Conservation (phyloP, 106 monocot genomes). For the Xerophyta viscosa region DNA sequence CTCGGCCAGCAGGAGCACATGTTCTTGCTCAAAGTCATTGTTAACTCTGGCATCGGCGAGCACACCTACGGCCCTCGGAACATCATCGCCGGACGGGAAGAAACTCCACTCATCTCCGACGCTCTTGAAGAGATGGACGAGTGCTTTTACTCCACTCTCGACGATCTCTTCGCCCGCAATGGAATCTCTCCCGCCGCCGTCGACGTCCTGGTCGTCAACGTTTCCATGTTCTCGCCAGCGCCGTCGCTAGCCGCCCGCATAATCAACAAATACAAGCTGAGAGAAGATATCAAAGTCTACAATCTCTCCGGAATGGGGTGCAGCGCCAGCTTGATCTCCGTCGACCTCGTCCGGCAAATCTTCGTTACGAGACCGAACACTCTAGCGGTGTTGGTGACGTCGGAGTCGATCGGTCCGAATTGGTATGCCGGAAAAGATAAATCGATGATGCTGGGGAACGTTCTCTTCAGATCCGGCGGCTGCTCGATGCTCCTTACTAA, state of each 20-base stretch:
- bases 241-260: conserved; percentile 59
- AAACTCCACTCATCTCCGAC: conserved; percentile 34
- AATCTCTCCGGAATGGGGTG: conserved; percentile 88
- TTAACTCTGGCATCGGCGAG: conserved; percentile 87
- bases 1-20: conserved; percentile 53
- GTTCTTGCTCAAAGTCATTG: conserved; percentile 72
- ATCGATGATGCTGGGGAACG: conserved; percentile 80
- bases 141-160: conserved; percentile 40
- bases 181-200: conserved; percentile 30
- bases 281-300: conserved; percentile 57
- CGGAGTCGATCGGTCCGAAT: conserved; percentile 68
- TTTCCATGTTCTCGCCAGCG: conserved; percentile 59
- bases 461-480: conserved; percentile 61
- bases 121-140: conserved; percentile 66
- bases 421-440: conserved; percentile 69
- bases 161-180: conserved; percentile 35
- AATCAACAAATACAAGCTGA: conserved; percentile 47
- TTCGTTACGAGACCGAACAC: conserved; percentile 16
- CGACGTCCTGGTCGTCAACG: conserved; percentile 67
- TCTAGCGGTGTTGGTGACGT: conserved; percentile 43
- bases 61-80: conserved; percentile 66
- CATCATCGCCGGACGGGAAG: conserved; percentile 47
- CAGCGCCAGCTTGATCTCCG: conserved; percentile 64
- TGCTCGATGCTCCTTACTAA: conserved; percentile 57
- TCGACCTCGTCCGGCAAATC: conserved; percentile 42